Conservation (phyloP, 345 rosid species). For the Rubroshorea leprosula region DNA sequence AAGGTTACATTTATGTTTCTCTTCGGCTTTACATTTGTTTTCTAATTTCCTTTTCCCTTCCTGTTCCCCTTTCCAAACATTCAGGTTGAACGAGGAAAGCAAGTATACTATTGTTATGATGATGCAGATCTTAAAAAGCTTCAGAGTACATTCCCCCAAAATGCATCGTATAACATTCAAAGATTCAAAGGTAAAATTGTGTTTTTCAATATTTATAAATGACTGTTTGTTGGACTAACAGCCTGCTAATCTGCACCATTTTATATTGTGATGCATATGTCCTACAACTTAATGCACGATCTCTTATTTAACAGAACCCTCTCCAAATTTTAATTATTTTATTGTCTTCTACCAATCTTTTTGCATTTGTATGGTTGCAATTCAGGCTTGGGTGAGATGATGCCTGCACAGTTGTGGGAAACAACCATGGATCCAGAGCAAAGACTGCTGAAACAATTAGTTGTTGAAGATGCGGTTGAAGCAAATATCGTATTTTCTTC, state of each 20-base stretch:
- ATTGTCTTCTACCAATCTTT: background rate
- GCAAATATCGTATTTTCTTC: conserved; percentile 72
- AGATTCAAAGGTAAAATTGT: conserved; percentile 77
- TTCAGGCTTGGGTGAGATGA: conserved; percentile 98
- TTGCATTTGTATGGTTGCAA: background rate
- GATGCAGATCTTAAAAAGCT: conserved; percentile 68
- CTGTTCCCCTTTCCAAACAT: conserved; percentile 5
- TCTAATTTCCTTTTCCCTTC: background rate
- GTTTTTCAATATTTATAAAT: background rate
- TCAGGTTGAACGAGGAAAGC: conserved; percentile 93
- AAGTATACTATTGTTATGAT: conserved; percentile 68
- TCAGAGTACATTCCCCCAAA: conserved; percentile 54
- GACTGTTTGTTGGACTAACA: too few relatives aligned
- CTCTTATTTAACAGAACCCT: too few relatives aligned
- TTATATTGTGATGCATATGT: background rate
- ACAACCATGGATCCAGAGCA: conserved; percentile 88
- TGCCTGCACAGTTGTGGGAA: conserved; percentile 97
- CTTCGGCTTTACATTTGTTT: conserved; percentile 3
- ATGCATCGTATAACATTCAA: conserved; percentile 86
- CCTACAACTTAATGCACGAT: too few relatives aligned
- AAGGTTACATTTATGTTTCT: conserved; percentile 4
- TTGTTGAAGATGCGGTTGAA: conserved; percentile 75
- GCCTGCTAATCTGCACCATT: too few relatives aligned
- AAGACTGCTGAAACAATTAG: conserved; percentile 76
- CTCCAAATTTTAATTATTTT: too few relatives aligned